Conservation (phyloP, 2,329 filamentous ascomycete species). For the Penicillium sp. region DNA sequence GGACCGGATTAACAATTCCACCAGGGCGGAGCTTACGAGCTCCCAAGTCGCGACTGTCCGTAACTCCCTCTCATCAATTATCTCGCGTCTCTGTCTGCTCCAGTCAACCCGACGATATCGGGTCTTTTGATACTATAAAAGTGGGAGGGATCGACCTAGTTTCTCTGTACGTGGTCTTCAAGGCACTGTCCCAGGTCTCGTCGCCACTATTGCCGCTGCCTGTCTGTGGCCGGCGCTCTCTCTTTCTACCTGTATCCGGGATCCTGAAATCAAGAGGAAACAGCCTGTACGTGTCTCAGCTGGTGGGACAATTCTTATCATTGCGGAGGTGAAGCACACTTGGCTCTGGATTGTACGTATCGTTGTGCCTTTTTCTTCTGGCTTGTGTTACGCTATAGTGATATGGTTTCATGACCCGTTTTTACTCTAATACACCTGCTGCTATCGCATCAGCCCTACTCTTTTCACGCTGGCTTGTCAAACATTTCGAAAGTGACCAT, state of each 20-base stretch:
- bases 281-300: slow-evolving; percentile 24
- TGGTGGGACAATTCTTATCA: slow-evolving; percentile 16
- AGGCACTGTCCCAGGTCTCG: slow-evolving; percentile 2
- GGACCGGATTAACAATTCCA: slow-evolving; percentile 1
- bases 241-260: slow-evolving; percentile 18
- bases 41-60: slow-evolving; percentile 4
- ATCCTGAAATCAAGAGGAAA: slow-evolving; percentile 6
- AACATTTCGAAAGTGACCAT: slow-evolving; percentile 13
- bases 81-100: background rate
- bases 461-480: background rate
- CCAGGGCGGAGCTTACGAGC: slow-evolving; percentile 12
- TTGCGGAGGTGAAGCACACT: slow-evolving; percentile 21
- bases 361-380: slow-evolving; percentile 33
- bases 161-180: slow-evolving; percentile 8
- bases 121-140: background rate
- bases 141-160: slow-evolving; percentile 10
- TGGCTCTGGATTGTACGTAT: slow-evolving; percentile 48
- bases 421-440: background rate
- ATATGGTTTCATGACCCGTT: slow-evolving; percentile 12
- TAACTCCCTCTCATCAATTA: slow-evolving; percentile 9
- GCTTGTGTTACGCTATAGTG: slow-evolving; percentile 18
- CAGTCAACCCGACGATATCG: background rate
- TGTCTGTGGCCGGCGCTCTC: slow-evolving; percentile 21
- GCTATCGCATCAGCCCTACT: background rate
- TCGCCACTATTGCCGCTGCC: slow-evolving; percentile 13